Base-by-base conservation (phyloP, 805 yeast genomes). In the Clavispora asparagi region DNA sequence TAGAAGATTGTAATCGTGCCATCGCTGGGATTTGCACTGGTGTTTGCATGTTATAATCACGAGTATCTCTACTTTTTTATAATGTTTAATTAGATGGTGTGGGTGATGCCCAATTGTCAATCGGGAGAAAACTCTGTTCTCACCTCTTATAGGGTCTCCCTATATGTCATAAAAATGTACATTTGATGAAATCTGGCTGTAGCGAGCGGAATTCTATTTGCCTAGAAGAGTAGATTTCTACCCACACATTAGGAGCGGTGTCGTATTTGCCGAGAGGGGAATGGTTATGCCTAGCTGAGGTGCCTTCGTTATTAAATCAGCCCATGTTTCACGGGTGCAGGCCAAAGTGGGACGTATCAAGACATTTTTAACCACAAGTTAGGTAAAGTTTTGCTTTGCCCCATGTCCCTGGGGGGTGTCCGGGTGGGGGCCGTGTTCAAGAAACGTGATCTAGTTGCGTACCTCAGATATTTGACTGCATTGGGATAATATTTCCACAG, bases 1-100 rank as follows among this genome's bases (percentile, higher is more conserved):
- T 92, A 92, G 99, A 86, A 90, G 99, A 87, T 86, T 91, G 79
- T 88, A 54, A 46, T 41, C 31, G 53, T 49, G 52, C 43, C 29
- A 25, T 35, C 33, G 44, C 42, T 38, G 36, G 29, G 38, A 41
- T 45, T 43, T 41, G 46, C 47, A 39, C 48, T 46, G 39, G 27
- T 37, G 28, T n/a, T 23, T 37, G 46, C 42, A 43, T 41, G 42
- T 43, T 39, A 39, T 23, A 25, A 23, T 25, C 28, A 23, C 39
- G 39, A 37, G 27, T 39, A 26, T 39, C 32, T 26, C 31, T 39
- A 39, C 41, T 39, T 39, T 37, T 39, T 39, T 39, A 39, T 39
- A 39, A 39, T 39, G 41, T 37, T 45, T 50, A 45, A 50, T 50
- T 43, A 43, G 47, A 48, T 46, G 41, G 41, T 39, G 41, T 39